phyloP scores from a whole-genome alignment of 768 basidiomycete genomes.

The Suillus discolor region DNA sequence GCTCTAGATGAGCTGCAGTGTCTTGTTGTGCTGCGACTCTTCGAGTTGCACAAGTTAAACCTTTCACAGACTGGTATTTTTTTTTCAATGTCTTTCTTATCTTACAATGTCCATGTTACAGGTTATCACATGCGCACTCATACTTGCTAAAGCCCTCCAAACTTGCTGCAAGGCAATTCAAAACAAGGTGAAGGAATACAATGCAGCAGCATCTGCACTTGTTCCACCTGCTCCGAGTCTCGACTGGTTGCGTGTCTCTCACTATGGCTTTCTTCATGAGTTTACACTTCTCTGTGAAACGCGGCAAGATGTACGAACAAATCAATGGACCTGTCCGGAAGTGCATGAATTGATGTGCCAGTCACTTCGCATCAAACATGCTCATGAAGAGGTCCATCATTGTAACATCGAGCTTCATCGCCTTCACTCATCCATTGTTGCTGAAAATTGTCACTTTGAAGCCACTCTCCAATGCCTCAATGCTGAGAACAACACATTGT shows the following conservation, averaged over 20 bases:
- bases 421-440: not conserved
- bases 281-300: not conserved
- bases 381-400: not conserved
- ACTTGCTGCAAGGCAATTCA: conserved; percentile 33
- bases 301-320: not conserved
- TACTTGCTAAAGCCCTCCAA: conserved; percentile 38
- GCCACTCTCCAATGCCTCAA: not conserved
- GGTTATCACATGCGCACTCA: conserved; percentile 37
- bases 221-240: not conserved
- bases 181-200: not conserved
- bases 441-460: not conserved
- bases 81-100: conserved; percentile 5
- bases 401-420: not conserved
- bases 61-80: conserved; percentile 35
- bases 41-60: conserved; percentile 42
- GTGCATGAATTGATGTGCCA: not conserved
- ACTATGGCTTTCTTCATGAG: not conserved
- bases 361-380: not conserved
- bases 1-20: conserved; percentile 37
- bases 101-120: conserved; percentile 17
- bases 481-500: not conserved
- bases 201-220: not conserved
- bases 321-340: not conserved
- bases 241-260: not conserved
- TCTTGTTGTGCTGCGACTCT: conserved; percentile 37